Conservation (phyloP, 768 basidiomycete species). For the Boletus huronensis region DNA sequence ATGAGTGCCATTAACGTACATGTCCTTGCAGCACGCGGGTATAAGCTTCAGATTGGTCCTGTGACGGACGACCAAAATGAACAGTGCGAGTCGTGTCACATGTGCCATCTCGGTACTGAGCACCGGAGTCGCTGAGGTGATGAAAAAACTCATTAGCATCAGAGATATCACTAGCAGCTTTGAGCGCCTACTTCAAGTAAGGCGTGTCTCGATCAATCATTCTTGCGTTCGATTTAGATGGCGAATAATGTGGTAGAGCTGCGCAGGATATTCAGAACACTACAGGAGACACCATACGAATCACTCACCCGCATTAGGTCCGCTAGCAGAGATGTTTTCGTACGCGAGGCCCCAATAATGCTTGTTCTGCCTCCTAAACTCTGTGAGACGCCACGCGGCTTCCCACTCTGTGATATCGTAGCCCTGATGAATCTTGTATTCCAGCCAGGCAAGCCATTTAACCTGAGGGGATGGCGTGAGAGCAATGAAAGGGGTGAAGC, state of each 20-base stretch:
- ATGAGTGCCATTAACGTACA: conserved; percentile 47
- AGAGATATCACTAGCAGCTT: conserved; percentile 9
- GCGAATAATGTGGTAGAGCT: conserved; percentile 92
- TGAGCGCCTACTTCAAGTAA: conserved; percentile 75
- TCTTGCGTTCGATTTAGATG: conserved; percentile 61
- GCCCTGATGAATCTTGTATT: conserved; percentile 69
- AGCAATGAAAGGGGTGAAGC: conserved; percentile 2
- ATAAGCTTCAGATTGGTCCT: conserved; percentile 86
- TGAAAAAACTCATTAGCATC: conserved; percentile 12
- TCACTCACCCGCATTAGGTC: conserved; percentile 72
- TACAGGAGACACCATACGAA: not conserved
- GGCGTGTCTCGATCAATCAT: conserved; percentile 77
- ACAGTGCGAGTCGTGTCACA: conserved; percentile 80
- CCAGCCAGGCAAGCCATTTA: conserved; percentile 89
- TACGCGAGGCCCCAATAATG: conserved; percentile 84
- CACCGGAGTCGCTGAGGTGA: conserved; percentile 79
- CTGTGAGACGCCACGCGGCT: conserved; percentile 78
- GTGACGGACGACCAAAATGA: conserved; percentile 84
- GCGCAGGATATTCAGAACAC: not conserved
- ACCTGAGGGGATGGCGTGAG: conserved; percentile 38
- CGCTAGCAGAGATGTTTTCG: conserved; percentile 85
- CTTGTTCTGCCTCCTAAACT: conserved; percentile 67
- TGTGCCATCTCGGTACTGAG: conserved; percentile 86
- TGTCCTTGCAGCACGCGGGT: conserved; percentile 96
- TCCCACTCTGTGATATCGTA: conserved; percentile 91